Evolutionary conservation across 176 grass and related monocot species (phyloP).

Genomic region (Oryza rufipogon): DNA sequence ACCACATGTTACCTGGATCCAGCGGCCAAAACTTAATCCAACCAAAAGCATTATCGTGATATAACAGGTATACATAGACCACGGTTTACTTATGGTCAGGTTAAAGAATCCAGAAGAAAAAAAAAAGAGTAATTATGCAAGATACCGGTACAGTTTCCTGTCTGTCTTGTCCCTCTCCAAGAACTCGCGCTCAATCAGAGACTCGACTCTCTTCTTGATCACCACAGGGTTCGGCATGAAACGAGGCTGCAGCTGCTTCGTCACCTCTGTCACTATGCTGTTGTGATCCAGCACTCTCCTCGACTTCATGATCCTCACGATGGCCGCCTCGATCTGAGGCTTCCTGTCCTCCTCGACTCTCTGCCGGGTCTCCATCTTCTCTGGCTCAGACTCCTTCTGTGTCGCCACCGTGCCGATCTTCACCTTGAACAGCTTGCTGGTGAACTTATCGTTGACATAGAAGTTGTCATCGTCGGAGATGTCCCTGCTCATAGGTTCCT

Average conservation of each 20-base stretch:
- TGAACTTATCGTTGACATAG: conserved; percentile 77
- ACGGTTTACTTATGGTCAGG: conserved; percentile 24
- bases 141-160: conserved; percentile 80
- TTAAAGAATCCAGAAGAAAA: neutral
- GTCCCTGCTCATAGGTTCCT: conserved; percentile 91
- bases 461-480: conserved; percentile 79
- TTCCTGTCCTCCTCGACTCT: conserved; percentile 76
- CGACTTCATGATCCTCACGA: conserved; percentile 78
- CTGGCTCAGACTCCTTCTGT: conserved; percentile 73
- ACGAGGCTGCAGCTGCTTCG: conserved; percentile 66
- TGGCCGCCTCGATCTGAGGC: conserved; percentile 67
- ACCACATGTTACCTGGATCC: conserved; percentile 4
- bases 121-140: conserved; percentile 42
- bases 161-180: conserved; percentile 80
- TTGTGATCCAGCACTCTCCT: conserved; percentile 69
- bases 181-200: conserved; percentile 78
- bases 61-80: conserved; percentile 43
- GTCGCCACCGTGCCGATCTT: conserved; percentile 74
- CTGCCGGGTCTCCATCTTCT: conserved; percentile 80
- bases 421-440: conserved; percentile 83
- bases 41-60: neutral
- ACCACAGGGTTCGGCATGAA: conserved; percentile 84
- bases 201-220: conserved; percentile 86
- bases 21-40: conserved; percentile 2
- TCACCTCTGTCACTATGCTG: conserved; percentile 69